These are phyloP conservation scores for Chlorencoelia australis DNA, from an alignment of 2,329 filamentous ascomycete species.

Conservation along the genomic window DNA sequence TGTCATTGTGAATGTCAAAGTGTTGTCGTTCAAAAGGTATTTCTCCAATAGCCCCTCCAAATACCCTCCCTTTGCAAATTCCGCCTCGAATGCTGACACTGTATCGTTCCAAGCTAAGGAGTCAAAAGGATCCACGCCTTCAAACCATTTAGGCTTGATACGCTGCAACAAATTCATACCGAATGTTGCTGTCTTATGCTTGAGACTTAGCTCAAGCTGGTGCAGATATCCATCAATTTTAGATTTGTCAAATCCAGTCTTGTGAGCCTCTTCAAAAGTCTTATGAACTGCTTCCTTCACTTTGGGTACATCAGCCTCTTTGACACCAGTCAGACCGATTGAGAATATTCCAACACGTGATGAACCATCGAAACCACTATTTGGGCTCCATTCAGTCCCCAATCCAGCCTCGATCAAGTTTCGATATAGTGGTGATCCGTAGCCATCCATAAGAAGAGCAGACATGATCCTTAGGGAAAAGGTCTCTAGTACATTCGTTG, in stretches of 20 bases:
- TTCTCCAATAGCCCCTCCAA: constrained; percentile 79
- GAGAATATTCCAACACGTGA: constrained; percentile 76
- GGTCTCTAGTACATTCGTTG: constrained; percentile 72
- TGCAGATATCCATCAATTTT: constrained; percentile 94
- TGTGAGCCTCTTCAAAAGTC: constrained; percentile 58
- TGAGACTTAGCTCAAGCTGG: constrained; percentile 83
- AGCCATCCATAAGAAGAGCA: constrained; percentile 81
- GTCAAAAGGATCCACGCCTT: constrained; percentile 85
- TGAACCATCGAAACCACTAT: constrained; percentile 80
- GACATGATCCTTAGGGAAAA: constrained; percentile 79
- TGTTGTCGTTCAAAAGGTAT: constrained; percentile 80
- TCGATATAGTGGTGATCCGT: constrained; percentile 86
- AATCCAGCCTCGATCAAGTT: constrained; percentile 82
- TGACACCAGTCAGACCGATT: constrained; percentile 82
- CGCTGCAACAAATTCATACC: constrained; percentile 85
- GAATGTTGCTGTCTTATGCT: constrained; percentile 95
- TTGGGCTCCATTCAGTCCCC: constrained; percentile 88
- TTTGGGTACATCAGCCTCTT: constrained; percentile 65
- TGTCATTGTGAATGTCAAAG: constrained; percentile 87
- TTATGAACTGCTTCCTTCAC: constrained; percentile 65
- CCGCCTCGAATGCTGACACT: constrained; percentile 69
- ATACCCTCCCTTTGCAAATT: constrained; percentile 67
- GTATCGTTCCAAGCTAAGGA: constrained; percentile 87
- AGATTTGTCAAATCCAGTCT: constrained; percentile 73
- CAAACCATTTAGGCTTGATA: constrained; percentile 89